A percentile compares a stretch with the other conserved stretches of the same genome.
Evolutionary conservation across 164 flowering plant genomes (phyloP).

Genomic region (Hamamelis virginiana): DNA sequence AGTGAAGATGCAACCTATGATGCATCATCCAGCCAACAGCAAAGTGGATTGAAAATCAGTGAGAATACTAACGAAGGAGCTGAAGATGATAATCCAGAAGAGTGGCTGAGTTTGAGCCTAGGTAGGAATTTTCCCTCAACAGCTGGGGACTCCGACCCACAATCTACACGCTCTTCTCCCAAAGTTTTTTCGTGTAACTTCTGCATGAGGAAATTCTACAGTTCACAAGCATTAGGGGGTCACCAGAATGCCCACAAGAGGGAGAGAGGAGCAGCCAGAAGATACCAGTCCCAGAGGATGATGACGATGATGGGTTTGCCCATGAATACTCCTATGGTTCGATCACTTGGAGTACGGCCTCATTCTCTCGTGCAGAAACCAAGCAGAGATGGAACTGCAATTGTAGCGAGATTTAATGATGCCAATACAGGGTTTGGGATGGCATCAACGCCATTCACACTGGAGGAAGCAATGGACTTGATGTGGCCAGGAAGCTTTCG

Average conservation of each 20-base stretch:
- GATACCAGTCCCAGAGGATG: constrained; percentile 54
- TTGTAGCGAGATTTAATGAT: constrained; percentile 38
- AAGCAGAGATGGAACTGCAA: constrained; percentile 30
- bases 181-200: constrained; percentile 83
- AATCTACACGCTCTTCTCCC: constrained; percentile 32
- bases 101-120: constrained; percentile 71
- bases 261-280: constrained; percentile 72
- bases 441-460: constrained; percentile 30
- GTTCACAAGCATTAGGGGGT: constrained; percentile 92
- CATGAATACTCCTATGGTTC: constrained; percentile 20
- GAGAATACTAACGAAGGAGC: constrained; percentile 12
- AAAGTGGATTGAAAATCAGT: background rate
- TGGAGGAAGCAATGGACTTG: constrained; percentile 37
- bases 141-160: constrained; percentile 21
- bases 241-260: constrained; percentile 96
- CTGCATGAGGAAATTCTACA: constrained; percentile 86
- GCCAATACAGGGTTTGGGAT: constrained; percentile 29
- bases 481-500: constrained; percentile 83
- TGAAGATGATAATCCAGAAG: constrained; percentile 30
- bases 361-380: constrained; percentile 66
- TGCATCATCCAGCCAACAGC: constrained; percentile 9
- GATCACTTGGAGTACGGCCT: constrained; percentile 63
- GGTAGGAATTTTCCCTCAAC: constrained; percentile 32
- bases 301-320: constrained; percentile 45
- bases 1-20: constrained; percentile 22